Evolutionary conservation across 345 rosid genomes (phyloP), one percentile per base, ranked within the genome.

Genomic region (Capsella bursapastoris): DNA sequence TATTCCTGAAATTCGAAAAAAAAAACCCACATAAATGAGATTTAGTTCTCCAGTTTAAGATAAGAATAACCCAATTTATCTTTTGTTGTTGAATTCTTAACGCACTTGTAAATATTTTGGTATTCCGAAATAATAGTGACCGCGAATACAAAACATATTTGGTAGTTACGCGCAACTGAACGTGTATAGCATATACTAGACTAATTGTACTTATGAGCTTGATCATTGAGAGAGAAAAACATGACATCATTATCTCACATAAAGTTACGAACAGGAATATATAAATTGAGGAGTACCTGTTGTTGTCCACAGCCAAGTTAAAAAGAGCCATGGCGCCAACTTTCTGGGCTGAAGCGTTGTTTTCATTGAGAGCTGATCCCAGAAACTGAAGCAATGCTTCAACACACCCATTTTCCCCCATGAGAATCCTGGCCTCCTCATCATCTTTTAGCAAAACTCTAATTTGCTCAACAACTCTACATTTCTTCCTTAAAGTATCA

Each of bases 281-380:
- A 41, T 11, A 41, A 38, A 41, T 51, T 29, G 48, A 64, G 31
- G 38, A 79, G 22, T 70, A 95, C 99, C 99, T 95, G 86, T 90
- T 84, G 78, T 92, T 90, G 82, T 89, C 84, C 72, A 95, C 97
- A 8, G 94, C 92, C 70, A 95, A 91, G 80, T 95, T 95, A 74
- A 95, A 95, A 28, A 95, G 88, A 68, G 99, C 96, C 99, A 95
- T 86, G 31, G 99, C 96, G 51, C 97, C 99, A 73, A 80, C 78
- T 76, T 86, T 94, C 81, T 86, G 91, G 56, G 91, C 92, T 70
- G 63, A 10, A 52, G 70, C 70, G 64, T 87, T 77, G 62, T 78
- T 80, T 43, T 81, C 86, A 61, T 48, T 74, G 31, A 89, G 81
- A 53, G 91, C 90, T 64, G 76, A 84, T 80, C 82, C 72, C 1